Conservation (phyloP, 208 protist species). For the Leishmania lainsoni region DNA sequence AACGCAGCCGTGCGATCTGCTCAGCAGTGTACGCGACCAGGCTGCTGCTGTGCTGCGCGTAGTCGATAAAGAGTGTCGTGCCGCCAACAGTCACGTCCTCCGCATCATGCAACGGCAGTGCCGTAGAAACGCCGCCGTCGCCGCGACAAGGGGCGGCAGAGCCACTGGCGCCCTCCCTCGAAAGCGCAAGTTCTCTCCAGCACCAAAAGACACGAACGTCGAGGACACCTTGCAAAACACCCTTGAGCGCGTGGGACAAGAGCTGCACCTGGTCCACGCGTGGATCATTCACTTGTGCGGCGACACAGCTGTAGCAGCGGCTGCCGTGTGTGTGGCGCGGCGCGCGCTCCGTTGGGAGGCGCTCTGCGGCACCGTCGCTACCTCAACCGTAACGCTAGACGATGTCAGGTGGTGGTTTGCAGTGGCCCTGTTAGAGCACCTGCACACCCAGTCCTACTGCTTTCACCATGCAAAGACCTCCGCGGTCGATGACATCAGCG, state of each 20-base stretch:
- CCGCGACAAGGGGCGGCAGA: conserved; percentile 2
- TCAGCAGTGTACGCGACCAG: not conserved
- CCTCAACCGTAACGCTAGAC: not conserved
- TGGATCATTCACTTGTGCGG: conserved; percentile 22
- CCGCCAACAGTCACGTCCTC: conserved; percentile 6
- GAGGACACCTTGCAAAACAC: conserved; percentile 34
- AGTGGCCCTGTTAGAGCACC: conserved; percentile 24
- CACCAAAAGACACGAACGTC: conserved; percentile 10
- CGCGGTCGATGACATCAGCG: not conserved
- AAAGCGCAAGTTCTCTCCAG: conserved; percentile 6
- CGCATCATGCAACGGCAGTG: conserved; percentile 21
- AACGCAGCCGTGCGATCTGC: not conserved
- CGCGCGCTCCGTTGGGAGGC: conserved; percentile 14
- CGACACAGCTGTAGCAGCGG: not conserved
- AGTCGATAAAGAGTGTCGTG: conserved; percentile 11
- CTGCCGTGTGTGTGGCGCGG: conserved; percentile 11
- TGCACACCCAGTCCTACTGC: conserved; percentile 23
- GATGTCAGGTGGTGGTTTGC: conserved; percentile 26
- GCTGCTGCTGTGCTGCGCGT: conserved; percentile 19
- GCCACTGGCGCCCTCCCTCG: not conserved
- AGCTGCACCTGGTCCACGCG: conserved; percentile 36
- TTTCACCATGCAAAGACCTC: conserved; percentile 17
- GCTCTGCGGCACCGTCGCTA: not conserved
- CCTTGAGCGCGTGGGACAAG: conserved; percentile 28
- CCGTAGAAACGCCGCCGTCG: conserved; percentile 4